phyloP scores from a whole-genome alignment of 441 rosid species.

The Gossypium gossypioides region DNA sequence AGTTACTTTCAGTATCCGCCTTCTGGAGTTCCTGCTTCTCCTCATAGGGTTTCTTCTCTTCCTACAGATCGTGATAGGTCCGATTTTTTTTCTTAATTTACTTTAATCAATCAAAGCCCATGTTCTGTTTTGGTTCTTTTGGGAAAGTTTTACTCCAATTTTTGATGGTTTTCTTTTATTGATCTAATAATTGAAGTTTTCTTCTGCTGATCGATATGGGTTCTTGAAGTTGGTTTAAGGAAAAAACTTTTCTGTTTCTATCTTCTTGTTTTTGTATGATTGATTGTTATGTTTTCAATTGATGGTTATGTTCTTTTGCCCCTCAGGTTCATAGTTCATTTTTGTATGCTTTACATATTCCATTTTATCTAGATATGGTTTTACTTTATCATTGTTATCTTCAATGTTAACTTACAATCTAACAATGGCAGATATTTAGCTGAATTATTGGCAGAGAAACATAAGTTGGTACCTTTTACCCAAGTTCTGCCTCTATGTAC shows the following conservation, averaged over 20 bases:
- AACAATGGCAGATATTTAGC: conserved; percentile 49
- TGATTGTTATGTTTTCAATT: not conserved
- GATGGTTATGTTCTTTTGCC: not conserved
- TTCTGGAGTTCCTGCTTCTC: conserved; percentile 74
- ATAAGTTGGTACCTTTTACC: conserved; percentile 66
- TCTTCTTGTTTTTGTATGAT: not conserved
- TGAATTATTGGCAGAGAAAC: conserved; percentile 81
- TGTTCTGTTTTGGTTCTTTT: conserved; percentile 4
- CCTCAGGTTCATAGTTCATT: not conserved
- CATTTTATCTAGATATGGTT: not conserved
- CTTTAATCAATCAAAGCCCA: not conserved
- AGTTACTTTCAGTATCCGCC: conserved; percentile 85
- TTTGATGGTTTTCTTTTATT: conserved; percentile 1
- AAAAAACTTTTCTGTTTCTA: not conserved
- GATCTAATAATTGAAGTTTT: not conserved
- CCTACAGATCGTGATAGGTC: conserved; percentile 81
- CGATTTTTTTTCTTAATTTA: conserved; percentile 9
- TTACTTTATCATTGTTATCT: not conserved
- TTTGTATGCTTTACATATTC: not conserved
- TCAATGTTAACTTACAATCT: not conserved
- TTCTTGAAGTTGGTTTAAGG: not conserved
- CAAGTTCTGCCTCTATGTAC: conserved; percentile 64
- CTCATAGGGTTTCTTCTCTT: conserved; percentile 63
- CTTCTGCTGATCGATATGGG: not conserved
- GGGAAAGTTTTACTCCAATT: conserved; percentile 8